Base-by-base conservation (phyloP, 805 yeast genomes). In the Cyberlindnera galapagoensis region DNA sequence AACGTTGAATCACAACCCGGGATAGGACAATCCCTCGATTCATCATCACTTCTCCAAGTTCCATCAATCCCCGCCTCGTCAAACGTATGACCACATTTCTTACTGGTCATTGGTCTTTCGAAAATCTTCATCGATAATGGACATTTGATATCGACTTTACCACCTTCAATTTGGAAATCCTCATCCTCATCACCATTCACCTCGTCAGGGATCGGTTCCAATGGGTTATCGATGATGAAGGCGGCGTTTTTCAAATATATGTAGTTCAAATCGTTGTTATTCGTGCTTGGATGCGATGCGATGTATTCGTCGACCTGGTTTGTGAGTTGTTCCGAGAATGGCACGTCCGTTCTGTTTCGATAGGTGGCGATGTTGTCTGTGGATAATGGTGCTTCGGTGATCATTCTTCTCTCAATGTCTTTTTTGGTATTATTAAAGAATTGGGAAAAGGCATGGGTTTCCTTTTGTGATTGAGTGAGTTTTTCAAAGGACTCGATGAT, bases 151-250 rank as follows among this genome's bases (percentile, higher is more conserved):
- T 77, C 74, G n/a, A 83, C 60, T 22, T 59, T 70, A 23, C 92
- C 92, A 35, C 92, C 94, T 8, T 72, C 74, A 6, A 82, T 68
- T 25, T 67, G 71, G 20, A 82, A 28, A 15, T 79, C 90, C 15
- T 77, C 84, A 23, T 71, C 78, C n/a, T n/a, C n/a, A 10, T 65
- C 76, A 9, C 48, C 55, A 2, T 38, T 46, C 5, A 36, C 35
- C 3, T 52, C 52, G 21, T 59, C 65, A 0, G 85, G 84, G 13
- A 81, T 46, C 6, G 83, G 78, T 18, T 71, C 72, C 19, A 70
- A 69, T 0, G 92, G 92, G 40, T 76, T 64, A 3, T 64, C 54
- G 12, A 76, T 47, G 6, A 81, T 67, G 45, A 71, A 70, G 2
- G 65, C 46, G 7, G 68, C 60, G 26, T 65, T 65, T 26, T 61